Percentiles rank a stretch among this genome's conserved stretches.
These are phyloP conservation scores for Claviceps sorghi DNA, from an alignment of 2,329 filamentous ascomycete genomes.

Conservation along the genomic window DNA sequence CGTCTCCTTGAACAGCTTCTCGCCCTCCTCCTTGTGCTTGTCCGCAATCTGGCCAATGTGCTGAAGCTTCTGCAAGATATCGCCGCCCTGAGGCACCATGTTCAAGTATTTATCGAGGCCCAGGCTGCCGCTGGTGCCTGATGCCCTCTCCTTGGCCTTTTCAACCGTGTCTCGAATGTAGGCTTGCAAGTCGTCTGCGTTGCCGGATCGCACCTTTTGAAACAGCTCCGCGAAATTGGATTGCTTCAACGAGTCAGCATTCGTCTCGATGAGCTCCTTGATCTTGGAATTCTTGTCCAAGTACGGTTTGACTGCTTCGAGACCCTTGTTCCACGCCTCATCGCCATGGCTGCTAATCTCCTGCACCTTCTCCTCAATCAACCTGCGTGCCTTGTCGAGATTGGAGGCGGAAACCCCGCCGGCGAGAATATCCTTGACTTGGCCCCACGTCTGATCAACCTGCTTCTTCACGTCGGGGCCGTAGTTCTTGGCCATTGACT, in stretches of 20 bases:
- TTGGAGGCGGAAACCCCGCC: constrained; percentile 41
- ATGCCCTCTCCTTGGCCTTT: constrained; percentile 32
- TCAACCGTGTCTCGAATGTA: constrained; percentile 19
- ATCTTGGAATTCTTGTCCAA: constrained; percentile 65
- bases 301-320: constrained; percentile 56
- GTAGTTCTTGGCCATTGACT: constrained; percentile 53
- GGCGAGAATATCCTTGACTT: constrained; percentile 49
- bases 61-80: constrained; percentile 51
- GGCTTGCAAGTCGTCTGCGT: constrained; percentile 30
- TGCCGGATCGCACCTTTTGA: constrained; percentile 45
- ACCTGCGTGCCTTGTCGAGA: constrained; percentile 39
- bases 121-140: constrained; percentile 15
- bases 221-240: constrained; percentile 52
- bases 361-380: constrained; percentile 57
- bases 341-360: constrained; percentile 54
- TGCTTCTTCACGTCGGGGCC: constrained; percentile 67
- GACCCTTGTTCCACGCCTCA: constrained; percentile 55
- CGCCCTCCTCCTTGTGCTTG: constrained; percentile 54
- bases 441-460: constrained; percentile 54
- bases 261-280: constrained; percentile 58
- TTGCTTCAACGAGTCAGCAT: constrained; percentile 50
- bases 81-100: constrained; percentile 47
- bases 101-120: constrained; percentile 48
- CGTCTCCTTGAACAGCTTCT: constrained; percentile 55
- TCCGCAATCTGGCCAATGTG: constrained; percentile 50